A percentile compares a stretch with the other conserved stretches of the same genome.
Evolutionary conservation across 2,329 filamentous ascomycete species (phyloP).

Genomic region (Alternaria solani): DNA sequence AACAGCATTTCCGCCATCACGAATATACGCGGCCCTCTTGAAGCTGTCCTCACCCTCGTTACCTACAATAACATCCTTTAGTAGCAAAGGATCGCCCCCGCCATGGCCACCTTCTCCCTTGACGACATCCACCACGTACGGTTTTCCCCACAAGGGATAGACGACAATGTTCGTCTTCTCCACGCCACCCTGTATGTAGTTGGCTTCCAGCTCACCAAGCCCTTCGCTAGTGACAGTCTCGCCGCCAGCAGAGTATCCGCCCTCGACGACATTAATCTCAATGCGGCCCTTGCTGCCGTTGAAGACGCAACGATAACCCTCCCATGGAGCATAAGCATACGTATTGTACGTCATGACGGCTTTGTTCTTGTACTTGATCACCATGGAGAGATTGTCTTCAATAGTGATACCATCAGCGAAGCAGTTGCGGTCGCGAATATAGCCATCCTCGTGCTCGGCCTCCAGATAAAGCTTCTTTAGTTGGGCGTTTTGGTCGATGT

Average conservation of each 20-base stretch:
- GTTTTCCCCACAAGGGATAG: slow-evolving; percentile 65
- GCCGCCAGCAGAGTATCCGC: slow-evolving; percentile 66
- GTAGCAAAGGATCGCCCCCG: slow-evolving; percentile 65
- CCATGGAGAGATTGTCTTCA: slow-evolving; percentile 69
- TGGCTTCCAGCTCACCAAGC: slow-evolving; percentile 7
- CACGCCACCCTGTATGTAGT: slow-evolving; percentile 8
- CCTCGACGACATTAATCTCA: slow-evolving; percentile 69
- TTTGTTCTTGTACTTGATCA: slow-evolving; percentile 65
- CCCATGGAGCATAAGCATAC: slow-evolving; percentile 69
- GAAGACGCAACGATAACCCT: slow-evolving; percentile 66
- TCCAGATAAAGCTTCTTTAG: slow-evolving; percentile 68
- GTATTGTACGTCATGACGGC: slow-evolving; percentile 67
- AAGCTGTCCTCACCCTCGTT: slow-evolving; percentile 56
- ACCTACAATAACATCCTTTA: slow-evolving; percentile 66
- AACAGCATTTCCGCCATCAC: slow-evolving; percentile 66
- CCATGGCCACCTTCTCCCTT: slow-evolving; percentile 65
- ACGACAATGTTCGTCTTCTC: slow-evolving; percentile 48
- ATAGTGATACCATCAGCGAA: slow-evolving; percentile 71
- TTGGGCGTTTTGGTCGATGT: slow-evolving; percentile 61
- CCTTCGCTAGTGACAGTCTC: slow-evolving; percentile 32
- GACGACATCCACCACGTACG: slow-evolving; percentile 62
- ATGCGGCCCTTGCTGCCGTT: slow-evolving; percentile 67
- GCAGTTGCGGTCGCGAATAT: slow-evolving; percentile 68
- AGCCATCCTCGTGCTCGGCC: slow-evolving; percentile 69
- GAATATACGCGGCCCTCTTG: slow-evolving; percentile 64